Evolutionary conservation across 768 basidiomycete genomes (phyloP).

Genomic region (Pholiota conissans): DNA sequence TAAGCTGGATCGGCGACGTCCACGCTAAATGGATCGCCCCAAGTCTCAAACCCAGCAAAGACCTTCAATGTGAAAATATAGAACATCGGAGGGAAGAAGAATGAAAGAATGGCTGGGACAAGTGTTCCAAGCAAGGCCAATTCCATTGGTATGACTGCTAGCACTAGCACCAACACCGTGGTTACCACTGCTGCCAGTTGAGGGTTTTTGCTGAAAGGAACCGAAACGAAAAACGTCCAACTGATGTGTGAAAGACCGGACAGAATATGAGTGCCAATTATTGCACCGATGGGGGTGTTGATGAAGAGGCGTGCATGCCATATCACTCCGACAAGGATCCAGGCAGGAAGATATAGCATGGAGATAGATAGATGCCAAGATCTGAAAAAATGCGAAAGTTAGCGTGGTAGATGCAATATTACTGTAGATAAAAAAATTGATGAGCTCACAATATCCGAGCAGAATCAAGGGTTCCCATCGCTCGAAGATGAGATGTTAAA

Average conservation of each 20-base stretch:
- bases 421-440: conserved; percentile 5
- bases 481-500: conserved; percentile 73
- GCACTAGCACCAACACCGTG: conserved; percentile 63
- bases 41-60: conserved; percentile 66
- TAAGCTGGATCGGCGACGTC: conserved; percentile 58
- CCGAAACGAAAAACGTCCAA: conserved; percentile 71
- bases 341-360: conserved; percentile 71
- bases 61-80: conserved; percentile 74
- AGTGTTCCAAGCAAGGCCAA: conserved; percentile 44
- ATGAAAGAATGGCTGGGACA: conserved; percentile 62
- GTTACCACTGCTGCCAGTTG: conserved; percentile 68
- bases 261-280: conserved; percentile 68
- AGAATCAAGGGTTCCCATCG: conserved; percentile 75
- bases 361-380: conserved; percentile 72
- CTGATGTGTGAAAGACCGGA: conserved; percentile 66
- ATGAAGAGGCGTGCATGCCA: conserved; percentile 71
- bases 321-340: conserved; percentile 63
- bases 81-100: conserved; percentile 76
- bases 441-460: conserved; percentile 40
- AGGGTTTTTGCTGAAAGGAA: conserved; percentile 71
- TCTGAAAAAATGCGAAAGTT: no score
- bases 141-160: conserved; percentile 57
- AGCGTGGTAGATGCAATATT: conserved; percentile 18
- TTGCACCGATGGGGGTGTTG: conserved; percentile 54
- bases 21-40: conserved; percentile 52